These are phyloP conservation scores for Gastroboletus turbinatus DNA, from an alignment of 1,284 basidiomycete species.

Conservation along the genomic window DNA sequence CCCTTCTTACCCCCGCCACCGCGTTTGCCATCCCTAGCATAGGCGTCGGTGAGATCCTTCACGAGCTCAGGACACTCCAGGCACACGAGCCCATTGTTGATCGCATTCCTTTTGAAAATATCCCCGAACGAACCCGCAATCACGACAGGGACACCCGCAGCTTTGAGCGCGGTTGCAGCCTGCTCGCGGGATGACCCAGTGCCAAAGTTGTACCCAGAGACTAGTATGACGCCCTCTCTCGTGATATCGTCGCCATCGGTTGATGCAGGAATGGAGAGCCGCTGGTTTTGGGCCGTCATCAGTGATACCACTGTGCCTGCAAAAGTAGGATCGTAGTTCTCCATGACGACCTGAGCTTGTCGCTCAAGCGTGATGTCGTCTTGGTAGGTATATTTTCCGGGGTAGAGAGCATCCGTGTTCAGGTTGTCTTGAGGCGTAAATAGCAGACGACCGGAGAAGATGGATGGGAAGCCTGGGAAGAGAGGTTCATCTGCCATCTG, in stretches of 20 bases:
- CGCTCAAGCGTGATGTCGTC: slow-evolving; percentile 96
- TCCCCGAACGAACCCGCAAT: slow-evolving; percentile 97
- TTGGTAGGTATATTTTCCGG: slow-evolving; percentile 99
- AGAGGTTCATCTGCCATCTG: slow-evolving; percentile 54
- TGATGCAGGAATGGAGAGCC: slow-evolving; percentile 13
- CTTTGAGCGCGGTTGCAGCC: slow-evolving; percentile 95
- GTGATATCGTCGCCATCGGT: slow-evolving; percentile 24
- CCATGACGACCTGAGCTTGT: slow-evolving; percentile 97
- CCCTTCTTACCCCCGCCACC: slow-evolving; percentile 77
- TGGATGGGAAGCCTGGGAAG: slow-evolving; percentile 78
- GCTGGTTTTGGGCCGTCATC: slow-evolving; percentile 31
- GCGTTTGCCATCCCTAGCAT: slow-evolving; percentile 71
- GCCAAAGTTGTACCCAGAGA: slow-evolving; percentile 97
- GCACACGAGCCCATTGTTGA: slow-evolving; percentile 98
- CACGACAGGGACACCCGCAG: slow-evolving; percentile 91
- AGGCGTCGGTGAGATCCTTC: slow-evolving; percentile 75
- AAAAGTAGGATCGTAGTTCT: slow-evolving; percentile 96
- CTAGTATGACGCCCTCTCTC: slow-evolving; percentile 72
- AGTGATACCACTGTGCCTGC: slow-evolving; percentile 73
- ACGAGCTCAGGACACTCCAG: slow-evolving; percentile 91
- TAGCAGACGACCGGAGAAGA: slow-evolving; percentile 82
- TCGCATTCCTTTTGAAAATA: slow-evolving; percentile 98
- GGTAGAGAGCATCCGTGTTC: slow-evolving; percentile 98
- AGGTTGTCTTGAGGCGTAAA: slow-evolving; percentile 97
- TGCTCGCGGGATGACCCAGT: slow-evolving; percentile 99